Percentiles rank a stretch among this genome's conserved stretches.
These are phyloP conservation scores for Euryodendron excelsum DNA, from an alignment of 148 eudicot species.

Conservation along the genomic window DNA sequence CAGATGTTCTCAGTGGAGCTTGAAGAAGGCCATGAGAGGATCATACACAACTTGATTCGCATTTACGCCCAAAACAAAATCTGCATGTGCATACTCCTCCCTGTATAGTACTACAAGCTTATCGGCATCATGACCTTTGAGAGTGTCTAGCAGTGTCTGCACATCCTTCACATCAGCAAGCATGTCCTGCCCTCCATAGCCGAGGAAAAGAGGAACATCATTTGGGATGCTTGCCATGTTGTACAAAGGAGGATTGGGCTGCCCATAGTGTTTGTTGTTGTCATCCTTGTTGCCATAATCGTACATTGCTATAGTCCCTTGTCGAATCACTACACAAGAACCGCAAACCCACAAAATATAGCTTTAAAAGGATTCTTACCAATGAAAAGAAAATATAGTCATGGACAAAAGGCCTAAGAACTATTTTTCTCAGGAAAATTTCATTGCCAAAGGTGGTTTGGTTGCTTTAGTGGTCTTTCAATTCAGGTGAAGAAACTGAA, in stretches of 20 bases:
- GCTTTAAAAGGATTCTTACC: neutral
- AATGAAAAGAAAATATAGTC: neutral
- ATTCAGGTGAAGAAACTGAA: neutral
- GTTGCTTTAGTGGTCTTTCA: neutral
- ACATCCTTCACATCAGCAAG: slow-evolving; percentile 39
- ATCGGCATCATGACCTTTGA: slow-evolving; percentile 26
- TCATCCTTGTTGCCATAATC: slow-evolving; percentile 31
- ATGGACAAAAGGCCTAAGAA: no score
- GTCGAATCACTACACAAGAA: slow-evolving; percentile 33
- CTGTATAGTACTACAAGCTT: slow-evolving; percentile 23
- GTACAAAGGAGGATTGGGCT: slow-evolving; percentile 36
- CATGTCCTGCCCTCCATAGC: slow-evolving; percentile 39
- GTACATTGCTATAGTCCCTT: slow-evolving; percentile 39
- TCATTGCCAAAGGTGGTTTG: neutral
- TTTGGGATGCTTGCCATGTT: slow-evolving; percentile 34
- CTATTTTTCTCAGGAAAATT: neutral
- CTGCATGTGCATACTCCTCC: slow-evolving; percentile 38
- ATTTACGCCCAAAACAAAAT: slow-evolving; percentile 29
- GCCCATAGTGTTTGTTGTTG: slow-evolving; percentile 36
- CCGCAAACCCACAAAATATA: neutral
- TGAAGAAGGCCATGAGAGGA: slow-evolving; percentile 37
- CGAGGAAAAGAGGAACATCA: slow-evolving; percentile 37
- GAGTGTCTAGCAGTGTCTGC: slow-evolving; percentile 24
- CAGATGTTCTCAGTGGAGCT: slow-evolving; percentile 18
- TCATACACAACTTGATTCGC: slow-evolving; percentile 41